Evolutionary conservation across 2,329 filamentous ascomycete genomes (phyloP).

Genomic region (Epicoccum sorghinum): DNA sequence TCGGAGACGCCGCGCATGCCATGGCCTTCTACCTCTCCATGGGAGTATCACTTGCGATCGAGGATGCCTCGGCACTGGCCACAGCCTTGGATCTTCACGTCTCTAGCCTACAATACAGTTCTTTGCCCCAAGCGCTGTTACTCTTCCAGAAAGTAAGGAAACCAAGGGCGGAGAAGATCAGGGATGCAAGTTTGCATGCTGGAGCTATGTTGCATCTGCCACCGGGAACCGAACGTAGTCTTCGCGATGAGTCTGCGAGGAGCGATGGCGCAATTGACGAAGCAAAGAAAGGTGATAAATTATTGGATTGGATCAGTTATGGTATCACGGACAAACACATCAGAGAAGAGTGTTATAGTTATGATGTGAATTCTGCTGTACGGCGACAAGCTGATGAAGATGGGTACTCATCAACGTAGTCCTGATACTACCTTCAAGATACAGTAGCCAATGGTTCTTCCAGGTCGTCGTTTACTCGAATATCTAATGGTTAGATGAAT

Average conservation of each 20-base stretch:
- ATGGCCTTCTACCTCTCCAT: conserved; percentile 28
- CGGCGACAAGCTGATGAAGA: not conserved
- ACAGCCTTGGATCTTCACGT: conserved; percentile 3
- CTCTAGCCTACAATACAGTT: not conserved
- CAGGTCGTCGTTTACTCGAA: too few relatives aligned
- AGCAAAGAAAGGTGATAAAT: conserved; percentile 1
- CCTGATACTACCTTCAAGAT: too few relatives aligned
- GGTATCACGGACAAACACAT: conserved; percentile 21
- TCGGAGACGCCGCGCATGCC: conserved; percentile 23
- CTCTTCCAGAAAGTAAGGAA: conserved; percentile 22
- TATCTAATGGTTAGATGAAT: too few relatives aligned
- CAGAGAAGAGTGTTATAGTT: conserved; percentile 23
- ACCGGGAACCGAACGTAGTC: conserved; percentile 9
- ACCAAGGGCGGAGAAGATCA: conserved; percentile 18
- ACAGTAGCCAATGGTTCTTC: too few relatives aligned
- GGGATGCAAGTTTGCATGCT: conserved; percentile 24
- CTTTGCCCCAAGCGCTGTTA: conserved; percentile 6
- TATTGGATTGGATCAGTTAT: conserved; percentile 15
- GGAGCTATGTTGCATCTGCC: conserved; percentile 19
- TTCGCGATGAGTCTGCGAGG: conserved; percentile 12
- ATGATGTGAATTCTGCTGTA: conserved; percentile 17
- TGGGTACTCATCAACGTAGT: too few relatives aligned
- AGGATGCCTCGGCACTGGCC: conserved; percentile 22
- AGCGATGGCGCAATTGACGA: conserved; percentile 5
- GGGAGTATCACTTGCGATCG: conserved; percentile 27